phyloP scores from a whole-genome alignment of 257 asterid genomes.

The Solanum chiquidenum region DNA sequence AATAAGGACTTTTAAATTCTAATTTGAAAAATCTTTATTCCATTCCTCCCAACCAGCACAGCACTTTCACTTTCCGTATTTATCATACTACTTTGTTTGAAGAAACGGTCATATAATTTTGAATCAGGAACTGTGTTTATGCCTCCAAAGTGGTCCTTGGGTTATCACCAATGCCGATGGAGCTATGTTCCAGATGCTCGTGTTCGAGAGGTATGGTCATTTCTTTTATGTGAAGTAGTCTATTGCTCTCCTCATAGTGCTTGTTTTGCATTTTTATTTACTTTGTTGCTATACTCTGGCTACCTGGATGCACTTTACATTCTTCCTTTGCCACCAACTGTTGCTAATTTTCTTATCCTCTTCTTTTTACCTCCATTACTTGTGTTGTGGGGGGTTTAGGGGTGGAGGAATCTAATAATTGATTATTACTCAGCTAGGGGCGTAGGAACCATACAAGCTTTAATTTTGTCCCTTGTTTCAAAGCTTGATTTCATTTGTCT shows the following conservation, averaged over 20 bases:
- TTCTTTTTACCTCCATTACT: not conserved
- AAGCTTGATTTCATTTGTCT: not conserved
- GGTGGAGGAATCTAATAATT: not conserved
- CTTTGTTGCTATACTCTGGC: not conserved
- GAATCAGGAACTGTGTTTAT: conserved; percentile 71
- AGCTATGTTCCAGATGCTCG: conserved; percentile 75
- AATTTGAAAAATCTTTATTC: not conserved
- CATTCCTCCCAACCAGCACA: not conserved
- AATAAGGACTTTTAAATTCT: not conserved
- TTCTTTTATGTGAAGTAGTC: not conserved
- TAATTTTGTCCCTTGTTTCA: not conserved
- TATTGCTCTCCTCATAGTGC: not conserved
- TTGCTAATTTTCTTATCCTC: not conserved
- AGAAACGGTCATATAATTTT: not conserved
- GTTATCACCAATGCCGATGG: conserved; percentile 99
- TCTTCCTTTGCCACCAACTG: not conserved
- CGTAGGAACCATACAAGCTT: not conserved
- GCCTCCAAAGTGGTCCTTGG: conserved; percentile 99
- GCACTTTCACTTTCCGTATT: not conserved
- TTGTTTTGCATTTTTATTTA: not conserved
- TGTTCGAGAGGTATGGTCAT: conserved; percentile 68
- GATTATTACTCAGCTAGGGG: not conserved
- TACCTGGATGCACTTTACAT: not conserved
- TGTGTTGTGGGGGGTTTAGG: not conserved
- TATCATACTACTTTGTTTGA: not conserved